phyloP scores from a whole-genome alignment of 225 moss, liverwort and hornwort genomes.

The Marchantia paleacea region DNA sequence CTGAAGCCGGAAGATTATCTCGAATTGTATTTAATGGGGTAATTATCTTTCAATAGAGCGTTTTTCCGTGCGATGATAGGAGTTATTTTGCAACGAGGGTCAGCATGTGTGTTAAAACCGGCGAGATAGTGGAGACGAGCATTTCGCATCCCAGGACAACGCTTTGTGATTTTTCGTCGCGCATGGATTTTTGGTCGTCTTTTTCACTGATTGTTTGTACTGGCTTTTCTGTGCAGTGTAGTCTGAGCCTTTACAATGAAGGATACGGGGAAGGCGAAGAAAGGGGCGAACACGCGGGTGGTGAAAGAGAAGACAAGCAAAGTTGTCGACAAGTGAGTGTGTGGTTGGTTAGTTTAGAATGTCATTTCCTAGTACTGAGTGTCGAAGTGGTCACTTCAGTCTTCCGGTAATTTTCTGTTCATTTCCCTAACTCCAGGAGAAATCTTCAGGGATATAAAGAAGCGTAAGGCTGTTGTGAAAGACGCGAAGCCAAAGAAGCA shows the following conservation, averaged over 20 bases:
- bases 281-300: slow-evolving; percentile 61
- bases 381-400: background rate
- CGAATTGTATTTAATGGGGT: too few relatives aligned
- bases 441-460: slow-evolving; percentile 82
- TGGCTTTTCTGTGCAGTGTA: background rate
- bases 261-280: slow-evolving; percentile 94
- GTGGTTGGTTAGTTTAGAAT: too few relatives aligned
- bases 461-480: slow-evolving; percentile 80
- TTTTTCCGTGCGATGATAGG: too few relatives aligned
- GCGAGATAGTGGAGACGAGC: too few relatives aligned
- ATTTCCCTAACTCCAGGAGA: background rate
- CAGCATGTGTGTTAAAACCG: too few relatives aligned
- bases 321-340: slow-evolving; percentile 84
- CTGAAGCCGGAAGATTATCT: too few relatives aligned
- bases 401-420: background rate
- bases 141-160: fast-evolving
- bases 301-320: slow-evolving; percentile 84
- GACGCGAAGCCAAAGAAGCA: slow-evolving; percentile 79
- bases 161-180: background rate
- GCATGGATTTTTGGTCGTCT: background rate
- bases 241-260: slow-evolving; percentile 64
- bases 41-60: too few relatives aligned
- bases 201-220: background rate
- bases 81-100: too few relatives aligned
- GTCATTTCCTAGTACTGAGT: too few relatives aligned